A percentile compares a stretch with the other conserved stretches of the same genome.
phyloP scores from a whole-genome alignment of 1,284 basidiomycete species.

The Papiliotrema fonsecae region DNA sequence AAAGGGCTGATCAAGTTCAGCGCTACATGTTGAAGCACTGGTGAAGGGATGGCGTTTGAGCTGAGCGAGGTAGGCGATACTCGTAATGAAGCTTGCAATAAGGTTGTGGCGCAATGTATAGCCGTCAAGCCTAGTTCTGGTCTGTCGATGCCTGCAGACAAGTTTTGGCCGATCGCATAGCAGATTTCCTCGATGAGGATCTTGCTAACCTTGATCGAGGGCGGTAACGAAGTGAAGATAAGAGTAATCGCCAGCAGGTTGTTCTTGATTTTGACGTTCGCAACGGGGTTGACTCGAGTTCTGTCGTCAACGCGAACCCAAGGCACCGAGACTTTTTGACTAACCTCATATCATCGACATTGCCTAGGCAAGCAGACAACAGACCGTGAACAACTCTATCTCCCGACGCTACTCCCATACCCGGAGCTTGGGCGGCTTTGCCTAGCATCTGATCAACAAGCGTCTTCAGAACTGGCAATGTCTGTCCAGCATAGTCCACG shows the following conservation, averaged over 20 bases:
- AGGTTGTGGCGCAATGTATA: constrained; percentile 78
- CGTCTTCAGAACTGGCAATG: constrained; percentile 69
- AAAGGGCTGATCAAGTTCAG: constrained; percentile 71
- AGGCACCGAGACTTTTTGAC: constrained; percentile 25
- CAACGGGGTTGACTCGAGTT: constrained; percentile 69
- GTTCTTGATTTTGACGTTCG: constrained; percentile 79
- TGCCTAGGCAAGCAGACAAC: constrained; percentile 74
- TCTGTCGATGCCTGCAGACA: constrained; percentile 57
- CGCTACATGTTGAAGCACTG: constrained; percentile 66
- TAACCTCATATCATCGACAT: constrained; percentile 87
- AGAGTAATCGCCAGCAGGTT: constrained; percentile 84
- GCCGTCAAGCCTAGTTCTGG: constrained; percentile 76
- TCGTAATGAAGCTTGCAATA: constrained; percentile 58
- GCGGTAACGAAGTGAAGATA: constrained; percentile 73
- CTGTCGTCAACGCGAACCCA: constrained; percentile 51
- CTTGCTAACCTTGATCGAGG: constrained; percentile 63
- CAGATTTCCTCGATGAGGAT: constrained; percentile 78
- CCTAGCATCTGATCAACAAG: constrained; percentile 56
- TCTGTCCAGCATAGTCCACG: constrained; percentile 71
- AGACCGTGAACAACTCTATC: constrained; percentile 72
- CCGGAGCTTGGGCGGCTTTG: constrained; percentile 29
- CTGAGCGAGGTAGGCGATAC: constrained; percentile 20
- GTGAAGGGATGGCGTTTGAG: constrained; percentile 24
- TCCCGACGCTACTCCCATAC: constrained; percentile 24
- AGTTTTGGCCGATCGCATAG: constrained; percentile 70